Conservation (phyloP, 2,329 filamentous ascomycete species). For the Fusarium sp. region DNA sequence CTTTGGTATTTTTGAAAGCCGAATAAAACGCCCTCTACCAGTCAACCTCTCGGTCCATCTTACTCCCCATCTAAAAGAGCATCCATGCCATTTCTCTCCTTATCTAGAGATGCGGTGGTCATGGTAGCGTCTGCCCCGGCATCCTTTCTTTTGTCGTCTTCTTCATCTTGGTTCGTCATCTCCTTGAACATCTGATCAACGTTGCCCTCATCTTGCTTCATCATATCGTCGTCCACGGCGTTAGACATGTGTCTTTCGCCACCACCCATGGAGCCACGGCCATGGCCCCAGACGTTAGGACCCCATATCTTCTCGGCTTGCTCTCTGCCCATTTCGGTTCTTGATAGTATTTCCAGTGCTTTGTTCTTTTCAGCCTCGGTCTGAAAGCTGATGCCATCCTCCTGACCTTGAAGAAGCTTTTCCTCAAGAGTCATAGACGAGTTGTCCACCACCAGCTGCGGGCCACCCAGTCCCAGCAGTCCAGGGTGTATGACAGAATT, state of each 20-base stretch:
- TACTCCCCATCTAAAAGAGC: conserved; percentile 58
- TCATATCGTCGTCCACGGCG: conserved; percentile 46
- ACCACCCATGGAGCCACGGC: conserved; percentile 46
- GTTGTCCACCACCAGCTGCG: conserved; percentile 56
- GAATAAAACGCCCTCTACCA: conserved; percentile 40
- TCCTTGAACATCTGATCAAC: conserved; percentile 68
- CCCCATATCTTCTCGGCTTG: conserved; percentile 65
- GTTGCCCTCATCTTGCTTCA: conserved; percentile 57
- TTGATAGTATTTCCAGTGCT: conserved; percentile 63
- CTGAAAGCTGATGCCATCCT: conserved; percentile 58
- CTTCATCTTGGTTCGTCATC: conserved; percentile 64
- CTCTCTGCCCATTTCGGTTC: conserved; percentile 62
- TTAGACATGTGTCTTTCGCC: conserved; percentile 43
- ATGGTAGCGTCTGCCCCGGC: conserved; percentile 47
- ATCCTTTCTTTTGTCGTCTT: conserved; percentile 54
- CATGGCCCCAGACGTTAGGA: conserved; percentile 58
- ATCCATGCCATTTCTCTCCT: conserved; percentile 60
- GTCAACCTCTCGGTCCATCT: conserved; percentile 9
- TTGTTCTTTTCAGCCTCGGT: conserved; percentile 60
- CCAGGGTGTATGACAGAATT: conserved; percentile 59
- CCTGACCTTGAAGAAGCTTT: conserved; percentile 60
- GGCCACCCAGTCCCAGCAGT: conserved; percentile 57
- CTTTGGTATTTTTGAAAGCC: conserved; percentile 38
- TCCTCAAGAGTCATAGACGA: conserved; percentile 61
- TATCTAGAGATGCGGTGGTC: conserved; percentile 58